Conservation (phyloP, 2,329 filamentous ascomycete species). For the Cryphonectria radicalis region DNA sequence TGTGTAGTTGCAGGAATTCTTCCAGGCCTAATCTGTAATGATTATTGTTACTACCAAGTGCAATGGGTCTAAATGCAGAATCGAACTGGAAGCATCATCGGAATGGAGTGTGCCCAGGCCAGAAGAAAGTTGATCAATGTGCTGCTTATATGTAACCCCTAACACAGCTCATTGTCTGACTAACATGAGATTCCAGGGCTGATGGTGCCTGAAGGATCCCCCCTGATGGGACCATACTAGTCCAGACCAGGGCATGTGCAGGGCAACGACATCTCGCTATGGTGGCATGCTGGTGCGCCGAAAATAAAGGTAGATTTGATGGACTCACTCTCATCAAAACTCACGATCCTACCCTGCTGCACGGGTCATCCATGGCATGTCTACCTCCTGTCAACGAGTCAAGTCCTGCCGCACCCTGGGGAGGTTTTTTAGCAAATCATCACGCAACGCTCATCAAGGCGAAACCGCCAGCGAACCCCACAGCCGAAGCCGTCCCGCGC, state of each 20-base stretch:
- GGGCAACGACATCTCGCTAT: constrained; percentile 16
- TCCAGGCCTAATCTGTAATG: not conserved
- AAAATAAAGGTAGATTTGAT: constrained; percentile 12
- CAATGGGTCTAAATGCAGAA: not conserved
- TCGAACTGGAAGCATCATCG: not conserved
- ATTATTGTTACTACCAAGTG: not conserved
- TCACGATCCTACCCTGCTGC: constrained; percentile 2
- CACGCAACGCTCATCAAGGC: constrained; percentile 7
- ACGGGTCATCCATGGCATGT: not conserved
- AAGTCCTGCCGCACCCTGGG: not conserved
- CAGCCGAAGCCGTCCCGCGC: not conserved
- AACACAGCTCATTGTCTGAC: not conserved
- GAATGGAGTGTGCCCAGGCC: not conserved
- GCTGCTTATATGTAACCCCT: not conserved
- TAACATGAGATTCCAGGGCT: constrained; percentile 3
- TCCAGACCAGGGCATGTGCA: not conserved
- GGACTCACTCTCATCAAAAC: not conserved
- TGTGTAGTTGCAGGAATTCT: not conserved
- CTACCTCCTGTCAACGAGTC: constrained; percentile 4
- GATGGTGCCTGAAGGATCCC: not conserved
- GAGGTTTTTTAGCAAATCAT: not conserved
- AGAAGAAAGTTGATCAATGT: not conserved
- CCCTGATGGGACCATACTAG: not conserved
- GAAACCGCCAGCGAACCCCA: constrained; percentile 2
- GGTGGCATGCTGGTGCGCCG: constrained; percentile 10